Evolutionary conservation across 2,329 filamentous ascomycete species (phyloP).

Genomic region (Colletotrichum lentis): DNA sequence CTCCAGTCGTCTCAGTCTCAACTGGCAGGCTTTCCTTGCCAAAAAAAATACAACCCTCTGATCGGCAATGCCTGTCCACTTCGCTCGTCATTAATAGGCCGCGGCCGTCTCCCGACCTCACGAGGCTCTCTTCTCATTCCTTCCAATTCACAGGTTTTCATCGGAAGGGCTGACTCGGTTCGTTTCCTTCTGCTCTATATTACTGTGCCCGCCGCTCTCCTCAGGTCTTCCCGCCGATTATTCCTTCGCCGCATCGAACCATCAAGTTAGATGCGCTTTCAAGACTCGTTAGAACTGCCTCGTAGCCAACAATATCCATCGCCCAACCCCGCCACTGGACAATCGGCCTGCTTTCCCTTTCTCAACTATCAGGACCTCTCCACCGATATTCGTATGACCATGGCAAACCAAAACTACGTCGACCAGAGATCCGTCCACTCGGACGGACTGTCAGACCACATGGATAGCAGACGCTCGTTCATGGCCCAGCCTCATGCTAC

Average conservation of each 20-base stretch:
- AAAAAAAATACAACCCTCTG: constrained; percentile 24
- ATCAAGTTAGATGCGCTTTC: constrained; percentile 42
- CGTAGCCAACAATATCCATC: neutral
- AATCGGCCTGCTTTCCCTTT: neutral
- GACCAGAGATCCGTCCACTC: constrained; percentile 14
- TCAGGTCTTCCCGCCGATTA: neutral
- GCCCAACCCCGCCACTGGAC: neutral
- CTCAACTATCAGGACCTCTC: neutral
- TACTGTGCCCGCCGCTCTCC: constrained; percentile 13
- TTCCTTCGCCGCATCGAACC: neutral
- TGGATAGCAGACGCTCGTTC: constrained; percentile 30
- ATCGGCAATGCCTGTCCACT: constrained; percentile 35
- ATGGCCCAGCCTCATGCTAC: constrained; percentile 13
- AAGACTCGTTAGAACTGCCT: neutral
- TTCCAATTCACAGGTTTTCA: constrained; percentile 40
- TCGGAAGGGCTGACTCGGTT: constrained; percentile 43
- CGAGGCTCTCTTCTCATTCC: constrained; percentile 34
- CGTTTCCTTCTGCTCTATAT: constrained; percentile 21
- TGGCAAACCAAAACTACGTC: constrained; percentile 37
- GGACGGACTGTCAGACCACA: constrained; percentile 28
- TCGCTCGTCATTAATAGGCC: constrained; percentile 38
- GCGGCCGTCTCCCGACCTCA: constrained; percentile 29
- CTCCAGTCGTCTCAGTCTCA: constrained; percentile 11
- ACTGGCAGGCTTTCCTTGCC: constrained; percentile 25
- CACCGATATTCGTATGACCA: constrained; percentile 16